phyloP scores from a whole-genome alignment of 73 alveolate genomes.

The Stentor roeselii region DNA sequence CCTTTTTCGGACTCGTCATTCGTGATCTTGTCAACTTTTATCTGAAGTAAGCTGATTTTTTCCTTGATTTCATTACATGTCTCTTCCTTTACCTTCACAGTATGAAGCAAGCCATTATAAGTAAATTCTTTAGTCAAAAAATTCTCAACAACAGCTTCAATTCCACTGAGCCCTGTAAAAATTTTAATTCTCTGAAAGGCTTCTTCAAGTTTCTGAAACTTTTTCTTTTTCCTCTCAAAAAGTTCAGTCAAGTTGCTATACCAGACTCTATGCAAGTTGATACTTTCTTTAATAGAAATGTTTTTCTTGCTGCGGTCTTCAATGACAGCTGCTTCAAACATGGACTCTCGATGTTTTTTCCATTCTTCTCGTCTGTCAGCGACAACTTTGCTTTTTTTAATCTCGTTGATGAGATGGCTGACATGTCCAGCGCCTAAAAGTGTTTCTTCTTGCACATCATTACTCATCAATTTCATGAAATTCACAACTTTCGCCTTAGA shows the following conservation, averaged over 20 bases:
- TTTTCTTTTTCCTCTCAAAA: not conserved
- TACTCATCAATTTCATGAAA: not conserved
- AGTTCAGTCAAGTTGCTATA: not conserved
- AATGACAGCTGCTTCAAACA: constrained; percentile 13
- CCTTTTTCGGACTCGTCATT: no score
- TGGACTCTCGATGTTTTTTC: not conserved
- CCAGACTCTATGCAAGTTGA: not conserved
- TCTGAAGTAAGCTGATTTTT: not conserved
- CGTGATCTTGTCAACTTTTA: no score
- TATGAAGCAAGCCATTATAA: not conserved
- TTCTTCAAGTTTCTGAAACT: not conserved
- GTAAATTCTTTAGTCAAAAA: not conserved
- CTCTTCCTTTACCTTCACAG: not conserved
- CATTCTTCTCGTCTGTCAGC: constrained; percentile 9
- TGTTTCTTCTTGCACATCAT: not conserved
- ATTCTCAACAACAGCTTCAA: not conserved
- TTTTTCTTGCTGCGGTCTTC: constrained; percentile 21
- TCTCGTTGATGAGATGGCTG: not conserved
- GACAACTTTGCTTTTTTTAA: not conserved
- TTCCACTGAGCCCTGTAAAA: not conserved
- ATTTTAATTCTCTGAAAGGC: constrained; percentile 6
- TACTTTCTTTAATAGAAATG: not conserved
- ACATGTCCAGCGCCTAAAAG: not conserved
- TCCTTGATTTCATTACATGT: not conserved
- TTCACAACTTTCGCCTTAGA: not conserved